Percentiles rank a stretch among this genome's conserved stretches.
phyloP scores from a whole-genome alignment of 371 early-diverging fungal genomes.

The Rhizopus arrhizus region DNA sequence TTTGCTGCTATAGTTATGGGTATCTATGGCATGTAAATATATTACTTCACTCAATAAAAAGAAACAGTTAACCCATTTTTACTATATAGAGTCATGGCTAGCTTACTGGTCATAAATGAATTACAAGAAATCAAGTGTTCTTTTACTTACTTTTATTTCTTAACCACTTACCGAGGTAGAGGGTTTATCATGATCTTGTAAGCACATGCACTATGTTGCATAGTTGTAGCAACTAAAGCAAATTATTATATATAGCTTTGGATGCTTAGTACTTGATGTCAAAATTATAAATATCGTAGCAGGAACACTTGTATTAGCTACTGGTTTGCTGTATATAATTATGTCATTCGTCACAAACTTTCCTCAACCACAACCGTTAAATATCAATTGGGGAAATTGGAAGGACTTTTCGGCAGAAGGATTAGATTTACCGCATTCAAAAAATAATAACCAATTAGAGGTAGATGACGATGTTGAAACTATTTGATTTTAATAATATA shows the following conservation, averaged over 20 bases:
- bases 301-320: constrained; percentile 38
- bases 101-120: constrained; percentile 39
- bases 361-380: constrained; percentile 42
- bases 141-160: constrained; percentile 34
- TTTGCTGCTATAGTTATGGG: constrained; percentile 46
- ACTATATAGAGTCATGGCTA: constrained; percentile 33
- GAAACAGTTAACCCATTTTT: not conserved
- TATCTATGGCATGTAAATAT: constrained; percentile 48
- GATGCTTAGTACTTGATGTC: constrained; percentile 40
- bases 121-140: constrained; percentile 30
- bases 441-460: constrained; percentile 25
- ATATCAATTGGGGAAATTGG: constrained; percentile 51
- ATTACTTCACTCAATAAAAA: not conserved
- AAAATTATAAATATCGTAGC: constrained; percentile 38
- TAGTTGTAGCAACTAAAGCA: too few relatives aligned
- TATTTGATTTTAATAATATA: not conserved
- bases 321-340: constrained; percentile 43
- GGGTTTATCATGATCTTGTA: constrained; percentile 50
- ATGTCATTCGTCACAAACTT: constrained; percentile 41
- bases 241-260: constrained; percentile 32
- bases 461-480: not conserved
- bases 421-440: constrained; percentile 38
- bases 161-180: constrained; percentile 41
- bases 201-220: constrained; percentile 1
- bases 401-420: constrained; percentile 51